Conservation (phyloP, 2,329 filamentous ascomycete genomes). For the Huntiella bhutanensis region DNA sequence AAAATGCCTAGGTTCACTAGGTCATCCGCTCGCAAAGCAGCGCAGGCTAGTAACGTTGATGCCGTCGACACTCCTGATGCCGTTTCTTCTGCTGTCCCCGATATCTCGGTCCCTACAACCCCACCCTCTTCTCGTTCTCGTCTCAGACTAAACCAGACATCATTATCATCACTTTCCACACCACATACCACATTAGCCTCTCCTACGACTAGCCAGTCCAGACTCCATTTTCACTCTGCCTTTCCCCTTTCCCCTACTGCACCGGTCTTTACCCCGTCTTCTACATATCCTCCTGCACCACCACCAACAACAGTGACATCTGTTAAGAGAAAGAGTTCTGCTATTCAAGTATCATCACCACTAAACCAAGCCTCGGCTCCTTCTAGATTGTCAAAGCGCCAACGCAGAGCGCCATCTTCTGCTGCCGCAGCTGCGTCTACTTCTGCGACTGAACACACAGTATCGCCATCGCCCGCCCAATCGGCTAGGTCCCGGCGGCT, state of each 20-base stretch:
- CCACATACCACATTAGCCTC: slow-evolving; percentile 9
- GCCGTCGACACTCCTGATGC: slow-evolving; percentile 20
- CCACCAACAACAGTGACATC: slow-evolving; percentile 15
- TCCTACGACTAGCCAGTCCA: neutral
- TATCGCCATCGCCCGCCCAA: too few relatives aligned
- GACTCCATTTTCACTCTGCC: neutral
- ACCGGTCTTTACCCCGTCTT: neutral
- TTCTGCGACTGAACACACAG: too few relatives aligned
- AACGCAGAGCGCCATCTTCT: neutral
- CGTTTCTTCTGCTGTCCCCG: neutral
- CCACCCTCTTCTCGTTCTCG: slow-evolving; percentile 20
- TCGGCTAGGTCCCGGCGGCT: too few relatives aligned
- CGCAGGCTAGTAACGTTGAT: slow-evolving; percentile 29
- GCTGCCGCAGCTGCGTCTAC: neutral
- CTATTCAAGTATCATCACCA: slow-evolving; percentile 14
- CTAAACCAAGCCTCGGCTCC: neutral
- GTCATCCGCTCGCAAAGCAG: slow-evolving; percentile 80
- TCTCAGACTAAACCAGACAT: slow-evolving; percentile 15
- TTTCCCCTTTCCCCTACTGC: neutral
- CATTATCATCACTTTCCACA: slow-evolving; percentile 19
- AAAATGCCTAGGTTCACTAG: slow-evolving; percentile 66
- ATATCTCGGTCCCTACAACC: neutral
- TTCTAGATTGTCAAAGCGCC: neutral
- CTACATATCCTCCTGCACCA: neutral
- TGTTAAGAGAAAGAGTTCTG: slow-evolving; percentile 56